phyloP scores from a whole-genome alignment of 2,329 filamentous ascomycete genomes.

The Tolypocladium paradoxum region DNA sequence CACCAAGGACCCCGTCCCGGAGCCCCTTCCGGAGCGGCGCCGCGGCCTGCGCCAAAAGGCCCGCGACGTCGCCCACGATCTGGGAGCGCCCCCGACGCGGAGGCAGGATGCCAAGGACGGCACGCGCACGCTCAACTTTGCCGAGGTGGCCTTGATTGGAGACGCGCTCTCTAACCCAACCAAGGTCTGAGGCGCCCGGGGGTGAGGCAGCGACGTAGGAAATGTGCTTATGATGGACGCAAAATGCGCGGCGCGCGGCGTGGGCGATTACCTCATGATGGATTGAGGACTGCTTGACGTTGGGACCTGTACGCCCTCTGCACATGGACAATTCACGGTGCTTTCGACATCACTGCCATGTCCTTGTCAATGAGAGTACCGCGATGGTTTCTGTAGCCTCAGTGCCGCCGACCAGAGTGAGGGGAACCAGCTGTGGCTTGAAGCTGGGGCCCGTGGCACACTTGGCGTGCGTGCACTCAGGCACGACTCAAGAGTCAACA shows the following conservation, averaged over 20 bases:
- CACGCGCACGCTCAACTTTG: slow-evolving; percentile 15
- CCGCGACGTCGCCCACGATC: slow-evolving; percentile 20
- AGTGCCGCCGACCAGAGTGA: background rate
- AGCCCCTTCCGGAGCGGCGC: slow-evolving; percentile 5
- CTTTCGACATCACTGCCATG: background rate
- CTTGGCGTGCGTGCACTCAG: too few relatives aligned
- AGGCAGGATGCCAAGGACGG: slow-evolving; percentile 21
- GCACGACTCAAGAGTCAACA: too few relatives aligned
- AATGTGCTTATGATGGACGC: background rate
- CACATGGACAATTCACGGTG: background rate
- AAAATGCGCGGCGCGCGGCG: background rate
- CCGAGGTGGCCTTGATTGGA: slow-evolving; percentile 15
- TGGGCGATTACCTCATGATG: background rate
- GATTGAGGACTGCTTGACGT: background rate
- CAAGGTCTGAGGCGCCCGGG: background rate
- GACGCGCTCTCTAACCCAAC: slow-evolving; percentile 9
- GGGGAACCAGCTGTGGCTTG: background rate
- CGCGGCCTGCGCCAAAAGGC: slow-evolving; percentile 20
- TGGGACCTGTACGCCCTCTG: background rate
- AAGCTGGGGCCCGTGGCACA: too few relatives aligned
- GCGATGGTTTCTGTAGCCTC: background rate
- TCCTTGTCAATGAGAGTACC: background rate
- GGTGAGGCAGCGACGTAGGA: background rate
- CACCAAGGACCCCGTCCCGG: slow-evolving; percentile 11
- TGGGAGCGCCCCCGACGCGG: slow-evolving; percentile 20